Evolutionary conservation across 371 early-diverging fungal species (phyloP).

Genomic region (Capillidium rhysosporum): DNA sequence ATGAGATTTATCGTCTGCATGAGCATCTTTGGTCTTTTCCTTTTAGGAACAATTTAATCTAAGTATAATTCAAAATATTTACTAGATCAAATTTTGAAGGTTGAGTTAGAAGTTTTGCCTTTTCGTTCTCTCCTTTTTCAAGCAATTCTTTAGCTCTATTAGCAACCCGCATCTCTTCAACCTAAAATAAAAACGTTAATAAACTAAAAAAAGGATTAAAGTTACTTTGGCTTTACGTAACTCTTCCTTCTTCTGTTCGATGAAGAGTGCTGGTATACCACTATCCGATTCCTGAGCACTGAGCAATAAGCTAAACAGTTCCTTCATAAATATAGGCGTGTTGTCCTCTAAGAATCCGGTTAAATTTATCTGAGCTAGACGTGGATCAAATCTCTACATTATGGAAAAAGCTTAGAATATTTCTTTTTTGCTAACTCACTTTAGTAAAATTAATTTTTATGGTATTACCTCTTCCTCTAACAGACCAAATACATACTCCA

Average conservation of each 20-base stretch:
- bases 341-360: conserved; percentile 83
- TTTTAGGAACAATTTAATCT: background rate
- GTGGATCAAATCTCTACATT: conserved; percentile 54
- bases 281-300: conserved; percentile 65
- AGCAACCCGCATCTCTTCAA: background rate
- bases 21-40: background rate
- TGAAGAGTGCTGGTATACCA: conserved; percentile 69
- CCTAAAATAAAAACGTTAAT: background rate
- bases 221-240: conserved; percentile 23
- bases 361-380: conserved; percentile 80
- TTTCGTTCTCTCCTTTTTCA: conserved; percentile 4
- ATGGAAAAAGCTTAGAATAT: no score
- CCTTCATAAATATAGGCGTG: conserved; percentile 55
- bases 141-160: background rate
- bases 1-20: no score
- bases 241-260: conserved; percentile 74
- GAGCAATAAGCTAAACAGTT: conserved; percentile 74
- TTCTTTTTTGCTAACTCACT: no score
- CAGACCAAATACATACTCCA: conserved; percentile 62
- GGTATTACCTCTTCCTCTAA: conserved; percentile 48
- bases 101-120: background rate
- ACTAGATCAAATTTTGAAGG: background rate
- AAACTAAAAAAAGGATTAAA: background rate
- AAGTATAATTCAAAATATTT: no score
- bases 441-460: background rate